Conservation (phyloP, 1,139 yeast species). For the Geotrichum carabidarum region DNA sequence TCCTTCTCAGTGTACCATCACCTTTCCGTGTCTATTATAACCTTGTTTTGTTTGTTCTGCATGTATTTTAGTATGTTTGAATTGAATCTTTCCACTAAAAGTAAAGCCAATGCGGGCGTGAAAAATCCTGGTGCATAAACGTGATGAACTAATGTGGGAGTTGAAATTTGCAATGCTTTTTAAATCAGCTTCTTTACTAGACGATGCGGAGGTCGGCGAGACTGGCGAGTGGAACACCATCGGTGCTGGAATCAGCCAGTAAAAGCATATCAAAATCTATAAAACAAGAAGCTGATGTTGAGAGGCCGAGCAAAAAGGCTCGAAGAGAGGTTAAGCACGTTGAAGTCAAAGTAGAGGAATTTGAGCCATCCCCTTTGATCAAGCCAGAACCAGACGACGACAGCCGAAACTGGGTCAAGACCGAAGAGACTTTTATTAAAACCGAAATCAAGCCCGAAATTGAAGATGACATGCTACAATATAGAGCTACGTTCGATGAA, state of each 20-base stretch:
- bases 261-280: neutral
- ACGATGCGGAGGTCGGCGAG: neutral
- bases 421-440: neutral
- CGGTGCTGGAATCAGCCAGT: neutral
- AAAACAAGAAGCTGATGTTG: neutral
- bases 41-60: too few species aligned
- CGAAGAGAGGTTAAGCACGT: neutral
- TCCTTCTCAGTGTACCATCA: too few species aligned
- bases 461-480: neutral
- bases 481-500: conserved; percentile 13
- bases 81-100: too few species aligned
- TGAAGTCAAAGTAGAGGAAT: neutral
- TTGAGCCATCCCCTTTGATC: neutral
- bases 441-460: neutral
- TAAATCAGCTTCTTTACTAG: neutral
- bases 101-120: too few species aligned
- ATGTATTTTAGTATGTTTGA: too few species aligned
- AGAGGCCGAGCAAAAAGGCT: neutral
- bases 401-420: neutral
- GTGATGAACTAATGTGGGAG: neutral
- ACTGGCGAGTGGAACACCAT: neutral
- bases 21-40: too few species aligned
- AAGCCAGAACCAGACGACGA: neutral
- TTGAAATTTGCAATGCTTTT: neutral
- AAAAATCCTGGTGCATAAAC: neutral